These are phyloP conservation scores for Ophiosphaerella herpotricha DNA, from an alignment of 2,329 filamentous ascomycete species.

Conservation along the genomic window DNA sequence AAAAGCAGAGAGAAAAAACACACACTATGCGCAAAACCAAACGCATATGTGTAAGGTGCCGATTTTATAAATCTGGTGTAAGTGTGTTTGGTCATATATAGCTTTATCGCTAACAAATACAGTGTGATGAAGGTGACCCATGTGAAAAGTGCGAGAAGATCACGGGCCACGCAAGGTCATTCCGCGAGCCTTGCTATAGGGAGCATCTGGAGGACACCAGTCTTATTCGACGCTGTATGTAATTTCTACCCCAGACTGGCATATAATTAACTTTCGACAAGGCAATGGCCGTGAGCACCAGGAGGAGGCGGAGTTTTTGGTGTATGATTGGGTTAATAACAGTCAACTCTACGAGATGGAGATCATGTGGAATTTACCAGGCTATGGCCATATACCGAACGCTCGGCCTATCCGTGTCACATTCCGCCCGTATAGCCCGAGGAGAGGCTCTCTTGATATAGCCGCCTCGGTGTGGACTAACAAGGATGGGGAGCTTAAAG, in stretches of 20 bases:
- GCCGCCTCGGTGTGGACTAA: conserved; percentile 38
- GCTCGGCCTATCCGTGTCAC: conserved; percentile 30
- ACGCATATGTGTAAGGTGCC: conserved; percentile 40
- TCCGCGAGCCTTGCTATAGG: conserved; percentile 39
- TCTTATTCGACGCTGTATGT: conserved; percentile 39
- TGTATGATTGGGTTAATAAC: conserved; percentile 35
- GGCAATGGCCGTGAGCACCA: conserved; percentile 45
- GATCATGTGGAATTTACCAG: conserved; percentile 42
- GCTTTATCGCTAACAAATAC: conserved; percentile 5
- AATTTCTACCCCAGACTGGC: background rate
- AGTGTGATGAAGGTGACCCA: conserved; percentile 41
- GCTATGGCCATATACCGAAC: conserved; percentile 35
- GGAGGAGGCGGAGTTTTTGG: conserved; percentile 37
- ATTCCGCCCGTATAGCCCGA: conserved; percentile 34
- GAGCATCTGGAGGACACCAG: conserved; percentile 38
- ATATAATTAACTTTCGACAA: conserved; percentile 15
- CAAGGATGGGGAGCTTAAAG: conserved; percentile 30
- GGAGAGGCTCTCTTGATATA: conserved; percentile 33
- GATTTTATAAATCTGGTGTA: conserved; percentile 43
- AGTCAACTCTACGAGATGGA: conserved; percentile 36
- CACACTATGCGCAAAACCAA: conserved; percentile 42
- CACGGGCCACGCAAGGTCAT: conserved; percentile 36
- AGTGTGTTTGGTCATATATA: background rate
- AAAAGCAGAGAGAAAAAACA: conserved; percentile 37
- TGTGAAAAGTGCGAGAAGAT: conserved; percentile 41